These are phyloP conservation scores for Scheffersomyces quercinus DNA, from an alignment of 1,139 yeast genomes.

Conservation along the genomic window DNA sequence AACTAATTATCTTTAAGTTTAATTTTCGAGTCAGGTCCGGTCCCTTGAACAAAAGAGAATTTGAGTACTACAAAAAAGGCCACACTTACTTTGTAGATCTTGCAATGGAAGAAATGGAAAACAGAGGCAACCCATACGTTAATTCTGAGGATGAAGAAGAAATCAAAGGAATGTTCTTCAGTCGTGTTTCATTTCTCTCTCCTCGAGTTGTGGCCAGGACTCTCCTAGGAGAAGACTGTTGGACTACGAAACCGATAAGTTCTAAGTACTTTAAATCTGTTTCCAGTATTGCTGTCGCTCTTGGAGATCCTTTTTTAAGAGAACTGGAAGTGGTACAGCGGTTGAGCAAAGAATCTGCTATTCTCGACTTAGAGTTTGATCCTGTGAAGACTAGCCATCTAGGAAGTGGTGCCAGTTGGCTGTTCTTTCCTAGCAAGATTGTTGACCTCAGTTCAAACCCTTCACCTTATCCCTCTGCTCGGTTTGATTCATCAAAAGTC, in stretches of 20 bases:
- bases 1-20: slow-evolving; percentile 42
- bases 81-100: slow-evolving; percentile 29
- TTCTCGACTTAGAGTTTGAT: slow-evolving; percentile 36
- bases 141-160: slow-evolving; percentile 5
- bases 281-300: slow-evolving; percentile 44
- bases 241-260: slow-evolving; percentile 52
- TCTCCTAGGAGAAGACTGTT: slow-evolving; percentile 50
- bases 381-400: slow-evolving; percentile 41
- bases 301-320: slow-evolving; percentile 44
- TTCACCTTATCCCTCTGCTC: not conserved
- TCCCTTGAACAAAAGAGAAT: slow-evolving; percentile 25
- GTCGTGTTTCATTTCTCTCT: slow-evolving; percentile 21
- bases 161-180: slow-evolving; percentile 16
- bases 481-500: slow-evolving; percentile 18
- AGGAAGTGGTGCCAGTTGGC: slow-evolving; percentile 48
- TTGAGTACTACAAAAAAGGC: slow-evolving; percentile 13
- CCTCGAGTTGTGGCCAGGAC: slow-evolving; percentile 31
- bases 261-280: slow-evolving; percentile 50
- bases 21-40: slow-evolving; percentile 27
- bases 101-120: slow-evolving; percentile 27
- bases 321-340: slow-evolving; percentile 25
- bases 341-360: slow-evolving; percentile 36
- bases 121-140: slow-evolving; percentile 7
- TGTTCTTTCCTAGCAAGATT: slow-evolving; percentile 36
- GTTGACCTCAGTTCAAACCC: slow-evolving; percentile 10